Base-by-base conservation (phyloP, 2,329 filamentous ascomycete species). In the Phaeophleospora eucalypticola region DNA sequence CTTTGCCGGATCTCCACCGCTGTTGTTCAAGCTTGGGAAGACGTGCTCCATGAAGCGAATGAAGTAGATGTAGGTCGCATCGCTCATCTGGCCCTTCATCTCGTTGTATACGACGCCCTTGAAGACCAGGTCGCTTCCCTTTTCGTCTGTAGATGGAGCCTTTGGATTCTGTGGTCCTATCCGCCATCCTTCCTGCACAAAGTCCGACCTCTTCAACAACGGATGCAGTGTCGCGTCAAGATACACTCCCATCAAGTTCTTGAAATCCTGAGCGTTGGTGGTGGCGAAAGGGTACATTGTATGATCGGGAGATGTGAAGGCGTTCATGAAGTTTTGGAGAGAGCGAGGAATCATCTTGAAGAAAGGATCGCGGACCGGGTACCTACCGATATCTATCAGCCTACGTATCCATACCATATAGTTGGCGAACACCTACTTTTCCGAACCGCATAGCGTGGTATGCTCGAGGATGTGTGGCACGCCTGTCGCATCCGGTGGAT, bases 251-350 rank as follows among this genome's bases (percentile, higher is more conserved):
- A 97, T 85, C 41, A 98, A 78, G 63, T 98, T 98, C 69, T 87
- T 87, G 69, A 93, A 98, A 62, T 98, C 93, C 66, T 95, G 89
- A 16, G 82, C 77, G 62, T 98, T 98, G 18, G 93, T 98, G 2
- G 93, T 98, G 46, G 93, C 90, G 68, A 98, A 98, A 2, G 93
- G 93, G 65, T 98, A 98, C 58, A 89, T 95, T 9, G 93, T 98
- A 67, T 98, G 90, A 63, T 97, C 91, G 17, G 89, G 86, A 19
- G 90, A 89, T 35, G 93, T 98, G 66, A 97, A 95, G 51, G 93
- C 93, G 68, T 98, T 98, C 93, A 98, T 98, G 65, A 96, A 98
- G 70, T 97, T 98, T 55, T 93, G 96, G n/a, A 98, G 78, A 4
- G 93, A 96, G 59, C 93, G 83, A 17, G 93, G 93, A 19, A 98